Evolutionary conservation across 2,329 filamentous ascomycete genomes (phyloP), one percentile per base, ranked within the genome.

Genomic region (Harringtonia aguacate): DNA sequence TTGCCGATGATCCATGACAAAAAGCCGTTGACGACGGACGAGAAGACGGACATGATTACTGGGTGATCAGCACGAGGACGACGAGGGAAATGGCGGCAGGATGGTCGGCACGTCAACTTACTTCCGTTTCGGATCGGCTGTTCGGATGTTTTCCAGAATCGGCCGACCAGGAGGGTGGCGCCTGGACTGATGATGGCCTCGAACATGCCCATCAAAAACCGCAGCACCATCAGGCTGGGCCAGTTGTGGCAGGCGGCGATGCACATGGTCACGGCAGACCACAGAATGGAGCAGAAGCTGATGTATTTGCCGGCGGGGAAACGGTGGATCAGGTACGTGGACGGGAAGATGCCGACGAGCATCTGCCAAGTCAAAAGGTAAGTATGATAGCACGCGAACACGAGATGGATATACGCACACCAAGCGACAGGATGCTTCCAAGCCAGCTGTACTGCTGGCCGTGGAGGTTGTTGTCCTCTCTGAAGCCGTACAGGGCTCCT

Each of bases 1-100:
- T 78, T 67, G 1, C 78, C 77, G 38, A 81, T 80, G 0, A 69
- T 76, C 45, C 75, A 81, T 0, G 73, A 60, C 55, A 45, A 36
- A 15, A 48, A 45, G 27, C 48, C 48, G 29, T 46, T 46, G 36
- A 46, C 20, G 22, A 46, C 36, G 36, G 44, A 46, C 22, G 44
- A 46, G 20, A 60, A 58, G 31, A 55, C 50, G 20, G 55, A 53
- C 21, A 58, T 47, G 4, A 57, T 52, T 48, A 55, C 58, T 36
- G 10, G 10, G 6, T 27, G 24, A 10, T 7, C 7, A 27, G 24
- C n/a, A n/a, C n/a, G n/a, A 50, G 3, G 52, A 54, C 24, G 12
- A 15, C 27, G n/a, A n/a, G n/a, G n/a, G n/a, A n/a, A n/a, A n/a
- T n/a, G n/a, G n/a, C n/a, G n/a, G n/a, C 3, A 12, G 8, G 12